These are phyloP conservation scores for Zygoascus flipseniorum DNA, from an alignment of 805 yeast species.

Conservation along the genomic window DNA sequence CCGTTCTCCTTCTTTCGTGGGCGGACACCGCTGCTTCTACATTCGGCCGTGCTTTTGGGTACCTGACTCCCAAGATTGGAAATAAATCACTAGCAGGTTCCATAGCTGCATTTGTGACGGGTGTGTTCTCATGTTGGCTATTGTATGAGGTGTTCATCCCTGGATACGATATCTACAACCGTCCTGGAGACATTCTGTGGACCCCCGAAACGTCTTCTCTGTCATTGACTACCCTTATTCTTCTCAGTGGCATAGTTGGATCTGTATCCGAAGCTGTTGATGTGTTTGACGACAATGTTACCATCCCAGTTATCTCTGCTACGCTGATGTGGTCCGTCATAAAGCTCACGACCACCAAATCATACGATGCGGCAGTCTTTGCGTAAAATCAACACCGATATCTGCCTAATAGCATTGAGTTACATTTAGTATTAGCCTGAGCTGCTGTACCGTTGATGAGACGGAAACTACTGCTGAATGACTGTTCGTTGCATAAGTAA, in stretches of 20 bases:
- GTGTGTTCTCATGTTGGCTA: constrained; percentile 54
- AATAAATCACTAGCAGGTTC: constrained; percentile 88
- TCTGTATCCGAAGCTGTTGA: constrained; percentile 82
- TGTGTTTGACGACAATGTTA: constrained; percentile 83
- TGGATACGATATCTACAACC: constrained; percentile 38
- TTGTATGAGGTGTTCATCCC: constrained; percentile 74
- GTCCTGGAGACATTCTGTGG: constrained; percentile 58
- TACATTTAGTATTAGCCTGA: too few species aligned
- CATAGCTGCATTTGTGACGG: constrained; percentile 71
- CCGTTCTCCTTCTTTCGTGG: constrained; percentile 84
- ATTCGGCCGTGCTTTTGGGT: constrained; percentile 78
- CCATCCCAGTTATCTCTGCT: constrained; percentile 85
- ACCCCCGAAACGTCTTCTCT: constrained; percentile 50
- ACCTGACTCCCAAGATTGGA: constrained; percentile 67
- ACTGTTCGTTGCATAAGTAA: too few species aligned
- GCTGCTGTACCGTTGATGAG: too few species aligned
- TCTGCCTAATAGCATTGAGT: neutral
- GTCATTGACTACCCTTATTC: constrained; percentile 43
- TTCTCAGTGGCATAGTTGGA: constrained; percentile 71
- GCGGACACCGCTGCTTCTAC: constrained; percentile 97
- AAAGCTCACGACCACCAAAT: constrained; percentile 16
- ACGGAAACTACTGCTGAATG: too few species aligned
- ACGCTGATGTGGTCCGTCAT: constrained; percentile 48
- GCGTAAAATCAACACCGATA: neutral
- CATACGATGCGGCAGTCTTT: constrained; percentile 10